A percentile compares a stretch with the other conserved stretches of the same genome.
These are phyloP conservation scores for Echria macrotheca DNA, from an alignment of 495 filamentous ascomycete species.

Conservation along the genomic window DNA sequence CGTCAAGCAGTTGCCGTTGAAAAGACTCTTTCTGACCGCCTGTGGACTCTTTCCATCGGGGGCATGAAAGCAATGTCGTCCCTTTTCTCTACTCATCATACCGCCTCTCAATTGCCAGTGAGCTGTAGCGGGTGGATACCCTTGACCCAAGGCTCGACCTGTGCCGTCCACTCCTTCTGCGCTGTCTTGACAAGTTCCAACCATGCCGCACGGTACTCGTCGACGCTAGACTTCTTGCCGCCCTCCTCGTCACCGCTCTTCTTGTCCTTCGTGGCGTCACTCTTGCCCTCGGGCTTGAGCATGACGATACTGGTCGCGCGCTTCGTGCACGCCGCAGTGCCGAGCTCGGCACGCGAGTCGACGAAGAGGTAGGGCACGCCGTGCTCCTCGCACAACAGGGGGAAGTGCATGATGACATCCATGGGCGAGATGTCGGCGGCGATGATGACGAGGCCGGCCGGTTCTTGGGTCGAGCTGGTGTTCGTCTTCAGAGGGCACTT, in stretches of 20 bases:
- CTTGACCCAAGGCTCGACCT: constrained; percentile 31
- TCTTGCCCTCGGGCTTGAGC: constrained; percentile 57
- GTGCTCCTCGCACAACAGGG: constrained; percentile 96
- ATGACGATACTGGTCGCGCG: constrained; percentile 92
- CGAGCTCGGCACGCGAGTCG: constrained; percentile 79
- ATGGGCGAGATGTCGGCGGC: constrained; percentile 95
- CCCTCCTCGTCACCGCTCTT: too few relatives aligned
- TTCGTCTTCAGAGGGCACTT: constrained; percentile 66
- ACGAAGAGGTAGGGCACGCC: constrained; percentile 92
- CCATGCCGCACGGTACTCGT: constrained; percentile 68
- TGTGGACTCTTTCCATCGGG: too few relatives aligned
- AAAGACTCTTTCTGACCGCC: too few relatives aligned
- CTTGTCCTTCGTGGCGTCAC: constrained; percentile 28
- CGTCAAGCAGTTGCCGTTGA: too few relatives aligned
- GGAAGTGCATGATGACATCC: constrained; percentile 96
- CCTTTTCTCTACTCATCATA: constrained; percentile 1
- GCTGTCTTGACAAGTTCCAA: constrained; percentile 68
- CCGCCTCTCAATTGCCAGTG: constrained; percentile 1
- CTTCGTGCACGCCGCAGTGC: constrained; percentile 86
- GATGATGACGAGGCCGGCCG: constrained; percentile 76
- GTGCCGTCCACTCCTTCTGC: constrained; percentile 55
- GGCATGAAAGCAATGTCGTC: too few relatives aligned
- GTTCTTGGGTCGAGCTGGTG: constrained; percentile 43
- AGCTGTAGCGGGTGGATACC: constrained; percentile 27
- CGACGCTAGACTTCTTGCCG: constrained; percentile 48